Conservation (phyloP, 2,329 filamentous ascomycete species). For the Rhexocercosporidium sp. region DNA sequence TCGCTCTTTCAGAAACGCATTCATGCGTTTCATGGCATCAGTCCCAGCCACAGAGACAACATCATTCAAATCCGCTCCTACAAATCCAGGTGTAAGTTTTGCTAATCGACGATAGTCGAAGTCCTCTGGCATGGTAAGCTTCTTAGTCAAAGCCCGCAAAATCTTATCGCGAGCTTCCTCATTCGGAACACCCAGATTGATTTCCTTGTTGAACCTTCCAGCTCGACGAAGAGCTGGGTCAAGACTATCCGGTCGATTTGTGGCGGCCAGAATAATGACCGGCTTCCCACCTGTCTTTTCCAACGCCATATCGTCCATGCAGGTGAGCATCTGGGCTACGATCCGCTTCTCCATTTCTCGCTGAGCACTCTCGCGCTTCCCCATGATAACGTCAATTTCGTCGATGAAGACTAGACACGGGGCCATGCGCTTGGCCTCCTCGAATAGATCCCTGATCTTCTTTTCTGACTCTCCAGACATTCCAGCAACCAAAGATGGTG, state of each 20-base stretch:
- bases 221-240: slow-evolving; percentile 77
- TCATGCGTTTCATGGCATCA: slow-evolving; percentile 46
- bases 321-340: slow-evolving; percentile 80
- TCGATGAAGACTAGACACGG: slow-evolving; percentile 93
- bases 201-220: slow-evolving; percentile 80
- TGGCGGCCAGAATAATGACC: slow-evolving; percentile 89
- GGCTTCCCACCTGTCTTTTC: slow-evolving; percentile 76
- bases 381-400: slow-evolving; percentile 89
- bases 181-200: slow-evolving; percentile 87
- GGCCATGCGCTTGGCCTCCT: slow-evolving; percentile 83
- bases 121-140: slow-evolving; percentile 67
- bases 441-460: slow-evolving; percentile 82
- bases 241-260: slow-evolving; percentile 84
- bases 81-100: slow-evolving; percentile 87
- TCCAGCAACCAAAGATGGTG: slow-evolving; percentile 80
- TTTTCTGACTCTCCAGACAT: slow-evolving; percentile 92
- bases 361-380: slow-evolving; percentile 81
- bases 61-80: slow-evolving; percentile 84
- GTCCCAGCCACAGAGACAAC: slow-evolving; percentile 52
- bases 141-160: slow-evolving; percentile 71
- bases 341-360: slow-evolving; percentile 91
- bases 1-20: slow-evolving; percentile 40
- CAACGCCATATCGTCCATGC: slow-evolving; percentile 81
- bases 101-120: slow-evolving; percentile 78
- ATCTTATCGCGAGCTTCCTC: slow-evolving; percentile 80